These are phyloP conservation scores for Neoboletus subvelutipes DNA, from an alignment of 768 basidiomycete genomes.

Conservation along the genomic window DNA sequence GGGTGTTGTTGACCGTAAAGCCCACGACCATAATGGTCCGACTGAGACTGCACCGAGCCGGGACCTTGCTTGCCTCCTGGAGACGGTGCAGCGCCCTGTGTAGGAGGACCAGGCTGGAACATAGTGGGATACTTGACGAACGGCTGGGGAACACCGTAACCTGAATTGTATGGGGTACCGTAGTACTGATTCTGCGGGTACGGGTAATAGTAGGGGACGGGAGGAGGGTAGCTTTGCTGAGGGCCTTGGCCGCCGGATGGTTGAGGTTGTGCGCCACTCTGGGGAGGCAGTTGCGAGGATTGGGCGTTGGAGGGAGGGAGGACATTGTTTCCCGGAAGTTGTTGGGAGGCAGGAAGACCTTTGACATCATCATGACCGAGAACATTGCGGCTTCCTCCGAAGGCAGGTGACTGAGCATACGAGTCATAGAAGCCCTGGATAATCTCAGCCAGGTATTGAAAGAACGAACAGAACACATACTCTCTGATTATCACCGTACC, in stretches of 20 bases:
- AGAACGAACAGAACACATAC: constrained; percentile 39
- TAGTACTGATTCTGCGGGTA: constrained; percentile 80
- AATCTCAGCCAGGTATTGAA: constrained; percentile 15
- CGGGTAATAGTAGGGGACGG: constrained; percentile 58
- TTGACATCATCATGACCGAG: constrained; percentile 79
- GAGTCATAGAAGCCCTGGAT: constrained; percentile 74
- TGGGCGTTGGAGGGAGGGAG: constrained; percentile 56
- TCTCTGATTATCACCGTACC: constrained; percentile 65
- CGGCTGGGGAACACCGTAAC: constrained; percentile 57
- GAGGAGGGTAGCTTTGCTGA: constrained; percentile 65
- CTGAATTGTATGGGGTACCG: constrained; percentile 64
- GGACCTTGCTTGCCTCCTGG: constrained; percentile 68
- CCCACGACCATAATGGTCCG: constrained; percentile 61
- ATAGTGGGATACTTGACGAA: constrained; percentile 78
- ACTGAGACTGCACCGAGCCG: constrained; percentile 48
- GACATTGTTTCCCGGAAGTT: constrained; percentile 48
- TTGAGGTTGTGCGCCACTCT: constrained; percentile 51
- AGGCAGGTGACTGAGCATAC: constrained; percentile 62
- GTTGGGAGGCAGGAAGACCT: constrained; percentile 59
- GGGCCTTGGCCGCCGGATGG: constrained; percentile 61
- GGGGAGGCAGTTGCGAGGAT: constrained; percentile 52
- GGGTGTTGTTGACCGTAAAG: constrained; percentile 62
- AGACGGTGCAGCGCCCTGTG: constrained; percentile 62
- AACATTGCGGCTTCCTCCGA: constrained; percentile 57
- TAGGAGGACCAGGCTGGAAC: constrained; percentile 71